Evolutionary conservation across 192 early-diverging fungal genomes (phyloP).

Genomic region (Coemansia sp.): DNA sequence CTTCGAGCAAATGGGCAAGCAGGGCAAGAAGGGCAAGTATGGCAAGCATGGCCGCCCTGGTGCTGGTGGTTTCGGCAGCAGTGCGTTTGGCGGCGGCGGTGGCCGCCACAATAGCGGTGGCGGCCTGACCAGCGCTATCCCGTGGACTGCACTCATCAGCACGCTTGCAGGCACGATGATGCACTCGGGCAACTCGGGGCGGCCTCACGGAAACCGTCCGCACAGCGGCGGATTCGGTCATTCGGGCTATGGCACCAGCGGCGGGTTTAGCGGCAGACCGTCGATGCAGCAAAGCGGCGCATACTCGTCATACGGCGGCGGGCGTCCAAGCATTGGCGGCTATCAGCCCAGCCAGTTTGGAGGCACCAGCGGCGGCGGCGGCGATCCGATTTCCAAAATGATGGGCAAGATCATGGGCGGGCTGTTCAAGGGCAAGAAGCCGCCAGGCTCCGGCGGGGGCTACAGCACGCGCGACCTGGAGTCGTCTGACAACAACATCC

Average conservation of each 20-base stretch:
- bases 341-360: slow-evolving; percentile 18
- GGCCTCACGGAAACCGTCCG: not conserved
- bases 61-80: slow-evolving; percentile 1
- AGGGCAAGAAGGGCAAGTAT: not conserved
- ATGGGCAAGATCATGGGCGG: slow-evolving; percentile 47
- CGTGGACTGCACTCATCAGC: slow-evolving; percentile 1
- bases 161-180: slow-evolving; percentile 12
- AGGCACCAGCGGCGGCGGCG: slow-evolving; percentile 9
- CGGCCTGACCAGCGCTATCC: not conserved
- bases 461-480: slow-evolving; percentile 38
- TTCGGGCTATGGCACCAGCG: slow-evolving; percentile 12
- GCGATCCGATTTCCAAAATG: slow-evolving; percentile 32
- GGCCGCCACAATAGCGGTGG: slow-evolving; percentile 1
- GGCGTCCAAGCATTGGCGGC: not conserved
- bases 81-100: slow-evolving; percentile 1
- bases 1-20: not conserved
- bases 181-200: not conserved
- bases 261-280: slow-evolving; percentile 5
- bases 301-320: slow-evolving; percentile 12
- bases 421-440: slow-evolving; percentile 28
- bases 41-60: not conserved
- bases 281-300: slow-evolving; percentile 1
- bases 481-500: slow-evolving; percentile 14
- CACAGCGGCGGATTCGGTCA: slow-evolving; percentile 7
- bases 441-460: not conserved